phyloP scores from a whole-genome alignment of 108 stramenopile species.

The Skeletonema grethae region DNA sequence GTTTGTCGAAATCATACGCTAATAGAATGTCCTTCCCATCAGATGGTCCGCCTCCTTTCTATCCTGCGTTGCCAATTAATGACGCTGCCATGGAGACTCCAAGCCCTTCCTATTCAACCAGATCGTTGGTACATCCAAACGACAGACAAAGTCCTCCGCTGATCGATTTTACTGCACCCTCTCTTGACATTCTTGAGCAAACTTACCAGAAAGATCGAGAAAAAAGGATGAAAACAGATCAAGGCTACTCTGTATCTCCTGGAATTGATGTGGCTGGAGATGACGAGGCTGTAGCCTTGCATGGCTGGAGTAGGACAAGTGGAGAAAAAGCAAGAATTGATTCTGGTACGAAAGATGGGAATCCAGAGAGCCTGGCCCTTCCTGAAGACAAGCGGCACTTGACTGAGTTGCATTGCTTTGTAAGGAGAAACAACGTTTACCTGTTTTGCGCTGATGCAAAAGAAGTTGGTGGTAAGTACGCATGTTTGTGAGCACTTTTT shows the following conservation, averaged over 20 bases:
- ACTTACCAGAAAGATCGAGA: not conserved
- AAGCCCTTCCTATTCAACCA: not conserved
- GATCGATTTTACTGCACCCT: not conserved
- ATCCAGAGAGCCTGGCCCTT: constrained; percentile 44
- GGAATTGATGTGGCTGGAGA: not conserved
- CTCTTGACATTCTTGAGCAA: not conserved
- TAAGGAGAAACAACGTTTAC: constrained; percentile 72
- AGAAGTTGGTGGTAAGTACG: constrained; percentile 55
- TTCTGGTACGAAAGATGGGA: constrained; percentile 10
- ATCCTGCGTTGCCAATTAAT: not conserved
- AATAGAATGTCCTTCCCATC: not conserved
- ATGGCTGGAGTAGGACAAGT: not conserved
- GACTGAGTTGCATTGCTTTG: constrained; percentile 83
- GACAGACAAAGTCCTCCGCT: not conserved
- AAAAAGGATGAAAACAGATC: not conserved
- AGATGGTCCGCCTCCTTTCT: not conserved
- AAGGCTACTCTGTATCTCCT: constrained; percentile 2
- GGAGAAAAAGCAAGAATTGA: constrained; percentile 1
- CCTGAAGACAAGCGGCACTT: constrained; percentile 72
- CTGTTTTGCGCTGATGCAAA: constrained; percentile 68
- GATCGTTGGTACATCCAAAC: not conserved
- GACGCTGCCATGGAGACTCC: not conserved
- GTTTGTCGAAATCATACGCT: not conserved
- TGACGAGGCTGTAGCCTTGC: not conserved
- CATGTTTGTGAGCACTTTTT: not conserved